Conservation (phyloP, 1,139 yeast genomes). For the Blastobotrys persicus region DNA sequence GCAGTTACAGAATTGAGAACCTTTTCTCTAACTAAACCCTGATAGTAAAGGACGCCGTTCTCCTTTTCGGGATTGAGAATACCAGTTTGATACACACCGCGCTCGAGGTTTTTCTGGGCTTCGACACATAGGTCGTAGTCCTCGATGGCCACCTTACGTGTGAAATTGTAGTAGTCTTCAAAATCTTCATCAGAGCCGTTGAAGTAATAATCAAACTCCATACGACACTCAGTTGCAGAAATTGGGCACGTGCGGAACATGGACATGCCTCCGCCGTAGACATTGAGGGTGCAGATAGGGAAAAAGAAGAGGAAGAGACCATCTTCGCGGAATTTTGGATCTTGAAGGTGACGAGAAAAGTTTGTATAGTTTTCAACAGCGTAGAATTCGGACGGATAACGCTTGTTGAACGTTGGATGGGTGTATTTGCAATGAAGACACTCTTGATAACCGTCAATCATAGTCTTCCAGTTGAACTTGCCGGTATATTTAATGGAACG, state of each 20-base stretch:
- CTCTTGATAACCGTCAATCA: slow-evolving; percentile 17
- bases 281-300: slow-evolving; percentile 17
- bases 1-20: slow-evolving; percentile 9
- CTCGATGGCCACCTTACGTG: slow-evolving; percentile 14
- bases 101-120: slow-evolving; percentile 13
- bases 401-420: slow-evolving; percentile 14
- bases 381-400: slow-evolving; percentile 14
- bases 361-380: slow-evolving; percentile 16
- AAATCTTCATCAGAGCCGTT: slow-evolving; percentile 16
- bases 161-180: slow-evolving; percentile 15
- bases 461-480: slow-evolving; percentile 17
- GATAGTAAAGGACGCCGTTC: slow-evolving; percentile 15
- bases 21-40: slow-evolving; percentile 13
- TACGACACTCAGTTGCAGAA: slow-evolving; percentile 15
- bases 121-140: slow-evolving; percentile 14
- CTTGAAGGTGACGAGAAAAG: slow-evolving; percentile 16
- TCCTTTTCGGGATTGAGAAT: slow-evolving; percentile 15
- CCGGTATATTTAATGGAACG: slow-evolving; percentile 14
- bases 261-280: slow-evolving; percentile 17
- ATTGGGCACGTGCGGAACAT: slow-evolving; percentile 17
- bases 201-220: slow-evolving; percentile 17
- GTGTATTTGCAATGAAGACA: slow-evolving; percentile 15
- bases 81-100: slow-evolving; percentile 14
- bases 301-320: slow-evolving; percentile 15
- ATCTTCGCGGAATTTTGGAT: slow-evolving; percentile 12